Percentiles rank a stretch among this genome's conserved stretches.
Evolutionary conservation across 805 yeast genomes (phyloP).

Genomic region (Zygotorulaspora chibaensis): DNA sequence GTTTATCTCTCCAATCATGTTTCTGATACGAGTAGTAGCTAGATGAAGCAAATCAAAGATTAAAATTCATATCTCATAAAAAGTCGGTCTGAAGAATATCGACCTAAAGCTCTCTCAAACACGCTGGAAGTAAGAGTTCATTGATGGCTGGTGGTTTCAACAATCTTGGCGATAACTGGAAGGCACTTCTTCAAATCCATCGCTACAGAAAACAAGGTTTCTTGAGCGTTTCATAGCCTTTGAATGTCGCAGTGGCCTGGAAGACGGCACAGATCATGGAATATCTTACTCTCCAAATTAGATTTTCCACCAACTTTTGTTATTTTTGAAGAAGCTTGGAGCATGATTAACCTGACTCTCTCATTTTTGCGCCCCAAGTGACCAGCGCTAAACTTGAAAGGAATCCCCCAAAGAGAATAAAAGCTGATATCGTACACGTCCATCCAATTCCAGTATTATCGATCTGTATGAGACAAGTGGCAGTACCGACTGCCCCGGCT

Average conservation of each 20-base stretch:
- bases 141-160: background rate
- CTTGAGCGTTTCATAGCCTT: no score
- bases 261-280: no score
- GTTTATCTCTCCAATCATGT: background rate
- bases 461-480: conserved; percentile 44
- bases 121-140: background rate
- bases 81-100: background rate
- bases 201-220: no score
- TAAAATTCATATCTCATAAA: background rate
- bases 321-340: no score
- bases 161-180: background rate
- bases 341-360: conserved; percentile 16
- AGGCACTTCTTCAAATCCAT: no score
- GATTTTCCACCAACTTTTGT: no score
- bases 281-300: no score
- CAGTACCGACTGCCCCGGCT: conserved; percentile 50
- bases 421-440: conserved; percentile 49
- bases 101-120: background rate
- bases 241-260: no score
- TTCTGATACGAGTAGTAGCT: background rate
- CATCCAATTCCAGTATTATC: conserved; percentile 52
- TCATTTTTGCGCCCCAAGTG: conserved; percentile 39
- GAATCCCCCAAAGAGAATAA: conserved; percentile 40
- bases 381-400: conserved; percentile 35
- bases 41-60: background rate